These are phyloP conservation scores for Neoscytalidium dimidiatum DNA, from an alignment of 2,329 filamentous ascomycete genomes.

Conservation along the genomic window DNA sequence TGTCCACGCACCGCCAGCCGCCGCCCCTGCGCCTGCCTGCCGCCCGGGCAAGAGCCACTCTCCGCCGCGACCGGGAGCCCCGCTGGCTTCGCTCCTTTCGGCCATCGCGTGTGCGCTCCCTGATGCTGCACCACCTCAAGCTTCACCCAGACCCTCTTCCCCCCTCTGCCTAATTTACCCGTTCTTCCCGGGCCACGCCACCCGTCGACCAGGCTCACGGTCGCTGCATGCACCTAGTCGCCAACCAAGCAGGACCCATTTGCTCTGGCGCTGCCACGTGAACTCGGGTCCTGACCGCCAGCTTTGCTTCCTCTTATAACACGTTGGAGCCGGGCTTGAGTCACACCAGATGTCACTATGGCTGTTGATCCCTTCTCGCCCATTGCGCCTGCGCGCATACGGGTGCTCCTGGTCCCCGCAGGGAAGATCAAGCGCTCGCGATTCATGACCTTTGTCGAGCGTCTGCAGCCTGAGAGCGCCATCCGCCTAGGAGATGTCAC, in stretches of 20 bases:
- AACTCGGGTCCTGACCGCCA: slow-evolving; percentile 6
- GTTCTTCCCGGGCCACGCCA: no score
- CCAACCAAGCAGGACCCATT: neutral
- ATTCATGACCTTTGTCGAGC: slow-evolving; percentile 76
- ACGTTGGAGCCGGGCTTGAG: neutral
- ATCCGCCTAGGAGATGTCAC: slow-evolving; percentile 84
- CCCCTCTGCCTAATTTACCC: neutral
- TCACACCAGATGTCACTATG: slow-evolving; percentile 63
- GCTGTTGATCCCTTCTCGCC: slow-evolving; percentile 86
- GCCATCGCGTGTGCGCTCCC: slow-evolving; percentile 5
- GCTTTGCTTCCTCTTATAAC: neutral
- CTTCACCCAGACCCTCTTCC: neutral
- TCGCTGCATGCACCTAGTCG: neutral
- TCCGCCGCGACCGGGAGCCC: neutral
- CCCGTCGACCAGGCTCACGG: neutral
- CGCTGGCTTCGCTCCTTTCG: slow-evolving; percentile 12
- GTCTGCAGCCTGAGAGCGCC: slow-evolving; percentile 76
- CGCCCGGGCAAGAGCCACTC: neutral
- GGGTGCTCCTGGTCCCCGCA: slow-evolving; percentile 81
- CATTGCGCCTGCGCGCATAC: slow-evolving; percentile 86
- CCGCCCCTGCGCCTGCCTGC: no score
- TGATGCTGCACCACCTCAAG: slow-evolving; percentile 15
- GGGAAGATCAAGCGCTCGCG: slow-evolving; percentile 81
- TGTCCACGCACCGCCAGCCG: no score
- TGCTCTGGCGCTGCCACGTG: slow-evolving; percentile 19